phyloP scores from a whole-genome alignment of 805 yeast species.

The Kuraishia capsulata region DNA sequence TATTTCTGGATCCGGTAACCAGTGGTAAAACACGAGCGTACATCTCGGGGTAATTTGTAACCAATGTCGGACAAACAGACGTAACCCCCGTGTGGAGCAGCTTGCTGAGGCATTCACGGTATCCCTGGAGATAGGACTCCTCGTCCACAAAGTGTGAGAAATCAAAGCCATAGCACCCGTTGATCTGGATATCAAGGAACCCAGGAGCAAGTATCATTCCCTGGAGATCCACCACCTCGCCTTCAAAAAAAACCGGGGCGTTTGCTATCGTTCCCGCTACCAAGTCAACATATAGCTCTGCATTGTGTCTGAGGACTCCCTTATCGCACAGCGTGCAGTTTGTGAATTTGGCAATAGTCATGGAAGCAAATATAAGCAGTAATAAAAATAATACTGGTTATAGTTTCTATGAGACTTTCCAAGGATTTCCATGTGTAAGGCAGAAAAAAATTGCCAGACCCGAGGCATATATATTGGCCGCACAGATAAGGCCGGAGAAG shows the following conservation, averaged over 20 bases:
- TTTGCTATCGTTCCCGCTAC: slow-evolving; percentile 30
- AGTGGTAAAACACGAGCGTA: slow-evolving; percentile 38
- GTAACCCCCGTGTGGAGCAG: slow-evolving; percentile 45
- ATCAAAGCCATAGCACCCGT: slow-evolving; percentile 49
- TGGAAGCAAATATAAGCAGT: background rate
- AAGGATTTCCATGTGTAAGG: too few relatives aligned
- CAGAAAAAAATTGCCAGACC: too few relatives aligned
- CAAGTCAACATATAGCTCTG: slow-evolving; percentile 35
- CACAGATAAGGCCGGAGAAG: background rate
- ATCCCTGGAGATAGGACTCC: slow-evolving; percentile 25
- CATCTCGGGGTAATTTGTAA: slow-evolving; percentile 40
- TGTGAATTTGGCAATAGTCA: slow-evolving; percentile 18
- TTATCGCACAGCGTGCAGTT: slow-evolving; percentile 34
- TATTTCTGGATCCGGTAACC: slow-evolving; percentile 24
- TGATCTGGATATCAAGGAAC: slow-evolving; percentile 46
- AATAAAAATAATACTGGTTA: too few relatives aligned
- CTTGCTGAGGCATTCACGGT: slow-evolving; percentile 34
- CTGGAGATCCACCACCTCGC: slow-evolving; percentile 30
- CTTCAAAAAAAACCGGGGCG: slow-evolving; percentile 11
- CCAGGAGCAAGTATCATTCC: slow-evolving; percentile 46
- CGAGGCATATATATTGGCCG: too few relatives aligned
- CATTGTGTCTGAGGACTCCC: slow-evolving; percentile 23
- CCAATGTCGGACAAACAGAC: slow-evolving; percentile 46
- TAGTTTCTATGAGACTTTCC: too few relatives aligned
- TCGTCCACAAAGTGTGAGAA: slow-evolving; percentile 30